phyloP scores from a whole-genome alignment of 352 stramenopile genomes.

The Pythium brachiatum region DNA sequence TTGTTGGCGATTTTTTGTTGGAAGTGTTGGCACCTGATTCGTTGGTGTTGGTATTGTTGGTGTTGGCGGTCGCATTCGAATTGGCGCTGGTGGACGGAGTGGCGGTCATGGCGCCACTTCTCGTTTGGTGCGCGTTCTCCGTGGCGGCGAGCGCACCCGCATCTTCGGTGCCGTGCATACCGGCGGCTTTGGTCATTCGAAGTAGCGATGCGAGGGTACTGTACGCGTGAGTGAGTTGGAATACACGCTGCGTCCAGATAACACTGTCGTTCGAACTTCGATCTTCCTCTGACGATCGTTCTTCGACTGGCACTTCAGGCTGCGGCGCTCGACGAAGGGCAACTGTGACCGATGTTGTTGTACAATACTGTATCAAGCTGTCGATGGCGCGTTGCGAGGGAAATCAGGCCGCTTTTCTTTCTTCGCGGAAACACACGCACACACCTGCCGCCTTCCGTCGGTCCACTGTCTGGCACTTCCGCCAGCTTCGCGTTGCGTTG shows the following conservation, averaged over 20 bases:
- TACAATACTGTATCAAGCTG: too few relatives aligned
- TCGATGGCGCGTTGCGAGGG: background rate
- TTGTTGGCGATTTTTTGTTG: background rate
- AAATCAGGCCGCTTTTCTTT: background rate
- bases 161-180: constrained; percentile 23
- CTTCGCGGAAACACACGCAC: background rate
- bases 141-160: constrained; percentile 21
- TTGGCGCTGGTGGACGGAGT: background rate
- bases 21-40: background rate
- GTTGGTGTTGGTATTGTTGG: background rate
- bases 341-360: background rate
- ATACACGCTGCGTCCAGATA: background rate
- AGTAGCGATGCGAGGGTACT: background rate
- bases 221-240: background rate
- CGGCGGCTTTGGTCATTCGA: constrained; percentile 13
- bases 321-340: background rate
- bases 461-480: constrained; percentile 12
- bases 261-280: too few relatives aligned
- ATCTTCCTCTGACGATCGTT: too few relatives aligned
- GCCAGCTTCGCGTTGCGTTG: background rate
- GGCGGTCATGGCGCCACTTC: background rate
- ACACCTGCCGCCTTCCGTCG: background rate
- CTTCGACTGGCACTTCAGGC: too few relatives aligned
- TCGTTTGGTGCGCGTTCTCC: constrained; percentile 18
- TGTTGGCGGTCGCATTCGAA: background rate